phyloP scores from a whole-genome alignment of 306 rosid genomes.

The Quercus dentata region DNA sequence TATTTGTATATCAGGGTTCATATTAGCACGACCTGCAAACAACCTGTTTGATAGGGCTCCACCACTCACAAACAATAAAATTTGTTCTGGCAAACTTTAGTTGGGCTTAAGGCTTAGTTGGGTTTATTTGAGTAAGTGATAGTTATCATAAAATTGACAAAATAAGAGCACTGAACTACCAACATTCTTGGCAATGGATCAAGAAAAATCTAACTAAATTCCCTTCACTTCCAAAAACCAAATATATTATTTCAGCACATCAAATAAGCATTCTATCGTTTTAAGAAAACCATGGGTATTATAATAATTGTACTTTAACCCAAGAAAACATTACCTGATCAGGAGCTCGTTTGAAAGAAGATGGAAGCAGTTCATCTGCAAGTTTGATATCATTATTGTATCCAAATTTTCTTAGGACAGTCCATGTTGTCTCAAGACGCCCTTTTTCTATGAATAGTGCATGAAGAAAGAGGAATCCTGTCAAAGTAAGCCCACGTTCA shows the following conservation, averaged over 20 bases:
- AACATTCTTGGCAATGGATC: not conserved
- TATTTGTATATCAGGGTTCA: not conserved
- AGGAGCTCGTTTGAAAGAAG: conserved; percentile 56
- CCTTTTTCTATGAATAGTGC: conserved; percentile 96
- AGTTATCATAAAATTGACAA: not conserved
- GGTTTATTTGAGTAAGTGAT: not conserved
- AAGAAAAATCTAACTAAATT: not conserved
- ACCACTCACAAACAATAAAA: not conserved
- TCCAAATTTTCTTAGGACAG: conserved; percentile 93
- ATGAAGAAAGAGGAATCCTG: conserved; percentile 95
- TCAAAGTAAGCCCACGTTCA: conserved; percentile 92
- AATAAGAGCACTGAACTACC: not conserved
- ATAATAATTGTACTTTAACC: not conserved
- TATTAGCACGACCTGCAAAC: not conserved
- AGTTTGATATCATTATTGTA: conserved; percentile 90
- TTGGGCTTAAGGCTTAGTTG: not conserved
- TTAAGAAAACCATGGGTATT: not conserved
- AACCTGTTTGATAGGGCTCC: not conserved
- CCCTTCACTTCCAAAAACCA: conserved; percentile 1
- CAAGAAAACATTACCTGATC: conserved; percentile 64
- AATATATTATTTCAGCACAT: not conserved
- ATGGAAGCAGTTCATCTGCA: conserved; percentile 75
- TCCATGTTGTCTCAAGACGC: conserved; percentile 98
- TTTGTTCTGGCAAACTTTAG: not conserved
- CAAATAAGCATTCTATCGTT: not conserved